Base-by-base conservation (phyloP, 352 stramenopile species). In the Phytophthora podocarpi region DNA sequence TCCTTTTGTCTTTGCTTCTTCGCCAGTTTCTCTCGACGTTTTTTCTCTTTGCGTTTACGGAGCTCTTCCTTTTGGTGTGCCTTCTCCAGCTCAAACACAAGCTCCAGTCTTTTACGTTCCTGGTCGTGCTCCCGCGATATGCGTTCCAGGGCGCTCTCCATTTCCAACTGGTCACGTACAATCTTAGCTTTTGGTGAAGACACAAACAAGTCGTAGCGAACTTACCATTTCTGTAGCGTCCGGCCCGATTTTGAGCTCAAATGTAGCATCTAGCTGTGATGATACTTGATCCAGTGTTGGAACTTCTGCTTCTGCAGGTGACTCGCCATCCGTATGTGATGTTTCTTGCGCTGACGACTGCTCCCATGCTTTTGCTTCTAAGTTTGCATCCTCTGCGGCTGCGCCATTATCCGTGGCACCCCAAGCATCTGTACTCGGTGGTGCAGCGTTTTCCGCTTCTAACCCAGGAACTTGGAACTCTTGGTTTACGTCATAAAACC, bases 121-220 rank as follows among this genome's bases (percentile, higher is more conserved):
- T 89, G 75, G 23, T 88, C 74, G 35, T 91, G 82, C 37, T 91
- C 82, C 1, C 64, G 58, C 2, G 82, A 89, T n/a, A 91, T 89
- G 24, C 76, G 71, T 23, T 85, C 71, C 21, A 89, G 54, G 0
- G 86, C 75, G 2, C 52, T 79, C 13, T 89, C 79, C 64, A 91
- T 85, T 26, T 86, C 73, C 11, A 84, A 45, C 78, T 88, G 30
- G 16, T 15, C 32, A 6, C 32, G 43, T 18, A 51, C n/a, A 34
- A 10, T 26, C 4, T 7, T 50, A 18, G 26, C n/a, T 15, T 50
- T 37, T 9, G 18, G 28, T 18, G 36, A 45, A 45, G n/a, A n/a
- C 8, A 26, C 5, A 39, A 11, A 18, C 9, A 39, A 27, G 56
- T 15, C 1, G 0, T 23, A 36, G 9, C 13, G 26, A 24, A 4